Evolutionary conservation across 169 alveolate species (phyloP).

Genomic region (Cryptosporidium baileyi): DNA sequence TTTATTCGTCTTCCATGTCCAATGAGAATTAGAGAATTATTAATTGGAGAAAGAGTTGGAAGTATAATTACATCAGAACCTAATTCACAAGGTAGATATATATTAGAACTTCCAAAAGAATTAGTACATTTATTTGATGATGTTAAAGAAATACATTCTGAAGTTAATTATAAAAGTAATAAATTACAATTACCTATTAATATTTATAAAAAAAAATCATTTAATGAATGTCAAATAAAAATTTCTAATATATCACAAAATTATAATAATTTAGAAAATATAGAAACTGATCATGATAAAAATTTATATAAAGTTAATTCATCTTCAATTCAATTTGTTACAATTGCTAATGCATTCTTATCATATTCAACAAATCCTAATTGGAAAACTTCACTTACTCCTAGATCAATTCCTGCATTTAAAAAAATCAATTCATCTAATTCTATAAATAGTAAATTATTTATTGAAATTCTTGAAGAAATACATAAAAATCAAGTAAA

Average conservation of each 20-base stretch:
- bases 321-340: neutral
- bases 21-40: conserved; percentile 33
- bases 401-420: conserved; percentile 38
- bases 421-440: neutral
- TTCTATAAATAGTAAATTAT: neutral
- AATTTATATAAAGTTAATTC: neutral
- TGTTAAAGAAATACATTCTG: neutral
- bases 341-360: conserved; percentile 16
- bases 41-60: conserved; percentile 48
- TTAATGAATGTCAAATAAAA: neutral
- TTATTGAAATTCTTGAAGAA: neutral
- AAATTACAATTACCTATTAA: conserved; percentile 24
- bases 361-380: conserved; percentile 21
- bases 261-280: no score
- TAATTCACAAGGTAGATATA: conserved; percentile 29
- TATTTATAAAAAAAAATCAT: neutral
- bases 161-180: neutral
- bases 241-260: neutral
- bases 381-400: conserved; percentile 45
- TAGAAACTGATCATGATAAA: no score
- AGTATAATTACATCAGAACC: conserved; percentile 49
- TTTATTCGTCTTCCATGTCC: conserved; percentile 64
- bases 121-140: neutral
- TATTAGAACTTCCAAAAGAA: conserved; percentile 39
- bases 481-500: neutral